Conservation (phyloP, 441 rosid genomes). For the Populus trichocarpa region DNA sequence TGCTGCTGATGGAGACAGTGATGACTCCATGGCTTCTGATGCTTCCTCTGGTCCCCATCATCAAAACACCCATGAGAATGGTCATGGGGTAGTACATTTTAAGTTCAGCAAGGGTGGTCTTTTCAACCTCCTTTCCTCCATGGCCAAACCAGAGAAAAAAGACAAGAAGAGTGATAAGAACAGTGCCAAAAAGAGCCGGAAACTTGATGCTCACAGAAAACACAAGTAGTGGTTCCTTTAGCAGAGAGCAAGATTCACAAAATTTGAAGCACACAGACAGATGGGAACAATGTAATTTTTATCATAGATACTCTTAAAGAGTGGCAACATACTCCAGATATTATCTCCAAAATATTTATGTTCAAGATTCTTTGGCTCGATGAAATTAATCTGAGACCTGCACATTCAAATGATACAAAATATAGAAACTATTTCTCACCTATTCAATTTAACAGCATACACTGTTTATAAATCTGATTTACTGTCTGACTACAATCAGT, state of each 20-base stretch:
- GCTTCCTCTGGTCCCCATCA: conserved; percentile 72
- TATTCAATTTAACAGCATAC: background rate
- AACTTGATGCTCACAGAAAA: conserved; percentile 20
- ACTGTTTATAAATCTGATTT: background rate
- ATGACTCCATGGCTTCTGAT: conserved; percentile 88
- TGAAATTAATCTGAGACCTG: background rate
- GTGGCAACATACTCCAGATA: background rate
- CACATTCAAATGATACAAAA: background rate
- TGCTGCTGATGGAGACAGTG: conserved; percentile 39
- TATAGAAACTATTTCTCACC: background rate
- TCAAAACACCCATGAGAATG: conserved; percentile 23
- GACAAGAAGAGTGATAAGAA: conserved; percentile 39
- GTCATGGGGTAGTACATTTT: background rate
- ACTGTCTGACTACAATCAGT: background rate
- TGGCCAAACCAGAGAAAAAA: conserved; percentile 34
- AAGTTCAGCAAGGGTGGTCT: conserved; percentile 26
- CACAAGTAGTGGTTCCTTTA: background rate
- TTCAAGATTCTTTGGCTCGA: background rate
- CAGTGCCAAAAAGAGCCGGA: conserved; percentile 20
- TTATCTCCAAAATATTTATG: background rate
- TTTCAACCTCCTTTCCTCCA: conserved; percentile 22
- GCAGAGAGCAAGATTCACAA: conserved; percentile 21
- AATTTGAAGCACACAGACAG: background rate
- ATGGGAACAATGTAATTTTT: conserved; percentile 4
- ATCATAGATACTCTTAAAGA: background rate